Conservation (phyloP, 2,329 filamentous ascomycete genomes). For the Cephalotrichum gorgonifer region DNA sequence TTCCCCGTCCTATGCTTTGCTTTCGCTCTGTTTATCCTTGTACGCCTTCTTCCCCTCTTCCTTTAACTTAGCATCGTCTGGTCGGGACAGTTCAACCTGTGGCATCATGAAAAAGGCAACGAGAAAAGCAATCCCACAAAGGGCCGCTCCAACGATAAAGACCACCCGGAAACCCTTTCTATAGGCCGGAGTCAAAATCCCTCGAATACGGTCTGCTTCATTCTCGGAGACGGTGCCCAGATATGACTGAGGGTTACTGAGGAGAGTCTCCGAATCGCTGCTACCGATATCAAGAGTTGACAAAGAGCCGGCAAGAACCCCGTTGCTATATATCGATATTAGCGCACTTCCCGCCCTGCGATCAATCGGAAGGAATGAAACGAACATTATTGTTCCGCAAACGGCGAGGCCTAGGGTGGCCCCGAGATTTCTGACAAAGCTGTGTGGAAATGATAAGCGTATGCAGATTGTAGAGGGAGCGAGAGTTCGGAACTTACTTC, state of each 20-base stretch:
- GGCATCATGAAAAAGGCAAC: constrained; percentile 28
- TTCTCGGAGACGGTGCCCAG: constrained; percentile 14
- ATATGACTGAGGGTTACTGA: constrained; percentile 22
- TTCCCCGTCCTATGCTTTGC: not conserved
- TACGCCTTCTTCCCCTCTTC: constrained; percentile 18
- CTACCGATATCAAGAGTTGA: constrained; percentile 14
- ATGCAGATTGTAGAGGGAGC: accelerated
- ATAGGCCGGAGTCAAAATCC: constrained; percentile 24
- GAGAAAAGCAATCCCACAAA: constrained; percentile 24
- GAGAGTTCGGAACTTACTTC: constrained; percentile 19
- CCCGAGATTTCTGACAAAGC: constrained; percentile 28
- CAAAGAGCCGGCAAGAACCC: constrained; percentile 20
- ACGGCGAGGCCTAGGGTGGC: constrained; percentile 27
- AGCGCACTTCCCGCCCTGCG: too few species aligned
- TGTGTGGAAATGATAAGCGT: constrained; percentile 7
- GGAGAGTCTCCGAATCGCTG: constrained; percentile 14
- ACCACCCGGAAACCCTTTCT: constrained; percentile 24
- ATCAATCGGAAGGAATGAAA: too few species aligned
- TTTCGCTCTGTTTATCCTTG: constrained; percentile 5
- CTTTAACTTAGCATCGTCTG: constrained; percentile 25
- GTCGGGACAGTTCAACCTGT: constrained; percentile 23
- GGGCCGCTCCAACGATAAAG: constrained; percentile 23
- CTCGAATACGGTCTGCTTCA: constrained; percentile 19
- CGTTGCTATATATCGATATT: constrained; percentile 18
- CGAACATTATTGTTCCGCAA: constrained; percentile 26